Base-by-base conservation (phyloP, 371 early-diverging fungal species). In the Parasitella parasitica region DNA sequence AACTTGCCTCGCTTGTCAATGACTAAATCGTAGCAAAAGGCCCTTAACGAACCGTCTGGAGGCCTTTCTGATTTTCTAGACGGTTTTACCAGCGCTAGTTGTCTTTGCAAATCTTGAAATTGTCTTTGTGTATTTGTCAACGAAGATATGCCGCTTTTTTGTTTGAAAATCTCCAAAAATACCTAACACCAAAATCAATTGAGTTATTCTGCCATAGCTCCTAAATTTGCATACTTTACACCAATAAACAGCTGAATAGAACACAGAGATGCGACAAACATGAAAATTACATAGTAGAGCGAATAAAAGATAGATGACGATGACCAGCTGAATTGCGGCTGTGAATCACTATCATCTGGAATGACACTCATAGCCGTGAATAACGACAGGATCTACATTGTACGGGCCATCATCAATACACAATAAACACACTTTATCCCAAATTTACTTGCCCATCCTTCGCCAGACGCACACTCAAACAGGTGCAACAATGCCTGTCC, bases 171-270 rank as follows among this genome's bases (percentile, higher is more conserved):
- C 54, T 84, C 84, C 53, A 84, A 60, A 54, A 84, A 79, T 1
- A 46, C 46, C 46, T 46, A 46, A 3, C n/a, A n/a, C n/a, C n/a
- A 46, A 16, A 18, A 8, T 18, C 2, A 12, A 4, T 36, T 36
- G 38, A n/a, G n/a, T n/a, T n/a, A 12, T n/a, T 0, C n/a, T 6
- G 11, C 6, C 3, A n/a, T 12, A n/a, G n/a, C 16, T 12, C n/a
- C 2, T 18, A 16, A 39, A 6, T 3, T 7, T 39, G 2, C 7
- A 18, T 6, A 39, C 16, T 24, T 46, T 35, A 78, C 84, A 36
- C 84, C 84, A 54, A 84, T 84, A 24, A 84, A 84, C 1, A 84
- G 54, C 51, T 84, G 84, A 13, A 84, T 77, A 15, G 81, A 71
- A 28, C 82, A 75, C 18, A 84, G 72, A 0, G 82, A 84, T 0